Percentiles rank a stretch among this genome's conserved stretches.
Conservation (phyloP, 1,284 basidiomycete genomes). For the Neonothopanus nambi region DNA sequence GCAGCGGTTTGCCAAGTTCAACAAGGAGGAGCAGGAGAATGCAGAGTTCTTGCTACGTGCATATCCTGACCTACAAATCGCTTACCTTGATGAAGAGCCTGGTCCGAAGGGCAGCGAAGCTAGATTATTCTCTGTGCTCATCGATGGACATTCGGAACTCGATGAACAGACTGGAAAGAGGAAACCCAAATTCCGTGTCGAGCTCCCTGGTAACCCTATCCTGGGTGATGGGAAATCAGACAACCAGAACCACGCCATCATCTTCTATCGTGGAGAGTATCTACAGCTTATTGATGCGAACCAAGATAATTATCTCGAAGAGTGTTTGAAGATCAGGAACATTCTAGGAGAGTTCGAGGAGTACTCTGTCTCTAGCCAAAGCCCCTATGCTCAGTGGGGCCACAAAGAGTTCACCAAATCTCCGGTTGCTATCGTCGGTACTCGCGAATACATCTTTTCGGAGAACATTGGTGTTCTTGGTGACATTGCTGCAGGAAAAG, state of each 20-base stretch:
- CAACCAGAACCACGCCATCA: constrained; percentile 99
- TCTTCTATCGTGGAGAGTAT: constrained; percentile 99
- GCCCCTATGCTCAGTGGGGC: constrained; percentile 93
- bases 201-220: constrained; percentile 99
- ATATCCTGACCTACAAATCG: constrained; percentile 98
- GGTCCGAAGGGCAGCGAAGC: constrained; percentile 88
- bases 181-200: constrained; percentile 97
- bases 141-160: constrained; percentile 97
- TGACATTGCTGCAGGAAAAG: constrained; percentile 99
- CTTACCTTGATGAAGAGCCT: constrained; percentile 97
- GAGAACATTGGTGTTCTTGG: constrained; percentile 99
- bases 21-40: constrained; percentile 99
- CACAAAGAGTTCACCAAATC: constrained; percentile 89
- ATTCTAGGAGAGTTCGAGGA: constrained; percentile 98
- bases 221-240: constrained; percentile 99
- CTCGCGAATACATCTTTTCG: constrained; percentile 99
- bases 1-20: constrained; percentile 99
- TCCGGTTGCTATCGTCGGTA: constrained; percentile 97
- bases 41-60: constrained; percentile 97
- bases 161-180: constrained; percentile 88
- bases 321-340: constrained; percentile 98
- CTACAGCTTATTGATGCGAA: constrained; percentile 99
- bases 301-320: constrained; percentile 99
- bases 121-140: constrained; percentile 89
- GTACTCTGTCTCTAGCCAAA: constrained; percentile 87